Conservation (phyloP, 306 rosid species). For the Cajanus cajan region DNA sequence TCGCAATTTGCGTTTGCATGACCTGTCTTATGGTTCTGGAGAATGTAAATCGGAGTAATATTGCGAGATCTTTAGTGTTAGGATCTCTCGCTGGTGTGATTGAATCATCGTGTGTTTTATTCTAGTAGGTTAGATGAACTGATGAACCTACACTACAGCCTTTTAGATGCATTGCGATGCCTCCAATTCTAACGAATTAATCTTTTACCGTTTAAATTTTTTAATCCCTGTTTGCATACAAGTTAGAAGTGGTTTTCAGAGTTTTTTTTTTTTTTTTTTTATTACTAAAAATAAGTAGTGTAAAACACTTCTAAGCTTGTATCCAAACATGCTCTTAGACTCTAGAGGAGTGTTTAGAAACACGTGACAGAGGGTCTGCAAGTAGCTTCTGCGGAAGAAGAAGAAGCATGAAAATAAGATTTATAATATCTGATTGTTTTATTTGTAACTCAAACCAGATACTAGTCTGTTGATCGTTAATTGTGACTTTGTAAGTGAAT, state of each 20-base stretch:
- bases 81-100: constrained; percentile 11
- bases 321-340: background rate
- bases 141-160: background rate
- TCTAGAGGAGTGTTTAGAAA: background rate
- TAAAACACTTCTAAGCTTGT: too few species aligned
- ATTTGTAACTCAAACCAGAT: background rate
- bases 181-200: background rate
- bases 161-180: background rate
- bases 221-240: background rate
- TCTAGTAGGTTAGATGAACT: background rate
- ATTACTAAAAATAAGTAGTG: too few species aligned
- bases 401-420: background rate
- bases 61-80: background rate
- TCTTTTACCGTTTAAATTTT: background rate
- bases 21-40: background rate
- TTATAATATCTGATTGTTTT: background rate
- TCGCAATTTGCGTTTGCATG: constrained; percentile 2
- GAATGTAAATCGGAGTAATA: background rate
- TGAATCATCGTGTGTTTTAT: background rate
- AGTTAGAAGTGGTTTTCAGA: too few species aligned
- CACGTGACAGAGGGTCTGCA: background rate
- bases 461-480: background rate
- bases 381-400: background rate
- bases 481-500: background rate
- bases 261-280: too few species aligned